Base-by-base conservation (phyloP, 129 eudicot species). In the Flaveria ramosissima region DNA sequence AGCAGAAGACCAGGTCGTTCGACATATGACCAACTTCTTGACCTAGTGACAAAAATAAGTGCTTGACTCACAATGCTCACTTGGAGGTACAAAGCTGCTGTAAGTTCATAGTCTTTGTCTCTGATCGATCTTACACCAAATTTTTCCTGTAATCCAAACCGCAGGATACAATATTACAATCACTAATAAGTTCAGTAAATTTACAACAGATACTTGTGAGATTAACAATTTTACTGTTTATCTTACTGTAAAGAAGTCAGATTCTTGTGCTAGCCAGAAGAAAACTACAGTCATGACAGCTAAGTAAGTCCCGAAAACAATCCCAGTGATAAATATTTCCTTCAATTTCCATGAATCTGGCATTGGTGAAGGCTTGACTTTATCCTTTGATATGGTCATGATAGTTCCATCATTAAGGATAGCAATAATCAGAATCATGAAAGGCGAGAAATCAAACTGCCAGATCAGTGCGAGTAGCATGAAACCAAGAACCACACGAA, bases 31-130 rank as follows among this genome's bases (percentile, higher is more conserved):
- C 88, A 92, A 76, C 96, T 80, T 39, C 98, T 85, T 11, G 98
- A 90, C 47, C 98, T 86, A 53, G 98, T 90, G 0, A 92, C 98
- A 41, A 92, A 92, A 57, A 92, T 92, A 74, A 92, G 92, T 15
- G 98, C 96, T 71, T 92, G 98, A 68, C 98, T 92, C n/a, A 90
- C 85, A 10, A 88, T 90, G 68, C 98, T 92, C 27, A 92, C 96
- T 82, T 92, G 98, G 57, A 92, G 96, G 82, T 92, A 92, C 23
- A 92, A 73, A 36, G 98, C 96, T 26, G 98, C 75, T 62, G 83
- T 84, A 36, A 89, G 91, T 81, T 92, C 96, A 4, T 67, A 42
- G 6, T 78, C 62, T 3, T 75, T 72, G 69, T 75, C 24, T 68
- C 84, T 81, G 64, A 92, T 82, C 1, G 88, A 41, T 48, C 48